phyloP scores from a whole-genome alignment of 352 stramenopile species.

The Pythium dissotocum region DNA sequence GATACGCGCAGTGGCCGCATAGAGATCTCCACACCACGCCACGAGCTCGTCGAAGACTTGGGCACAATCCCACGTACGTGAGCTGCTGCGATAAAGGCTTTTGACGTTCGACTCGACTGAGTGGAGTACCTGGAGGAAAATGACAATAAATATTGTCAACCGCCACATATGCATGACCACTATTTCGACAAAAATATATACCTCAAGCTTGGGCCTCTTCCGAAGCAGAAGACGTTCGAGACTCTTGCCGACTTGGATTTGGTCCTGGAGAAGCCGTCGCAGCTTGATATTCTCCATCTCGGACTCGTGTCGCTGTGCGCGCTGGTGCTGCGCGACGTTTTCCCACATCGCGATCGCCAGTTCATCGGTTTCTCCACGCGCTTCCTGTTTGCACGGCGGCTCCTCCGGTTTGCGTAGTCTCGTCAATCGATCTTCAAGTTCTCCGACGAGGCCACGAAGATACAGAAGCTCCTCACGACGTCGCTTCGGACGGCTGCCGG shows the following conservation, averaged over 20 bases:
- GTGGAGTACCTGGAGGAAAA: no score
- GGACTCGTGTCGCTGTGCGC: neutral
- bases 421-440: neutral
- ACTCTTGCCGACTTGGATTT: neutral
- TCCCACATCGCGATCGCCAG: neutral
- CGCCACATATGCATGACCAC: no score
- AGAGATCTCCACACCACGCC: neutral
- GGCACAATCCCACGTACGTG: no score
- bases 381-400: neutral
- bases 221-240: neutral
- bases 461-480: neutral
- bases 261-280: neutral
- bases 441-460: neutral
- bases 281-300: neutral
- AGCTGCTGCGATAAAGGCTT: no score
- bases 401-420: neutral
- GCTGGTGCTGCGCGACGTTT: neutral
- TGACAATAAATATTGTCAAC: no score
- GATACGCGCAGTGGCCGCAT: neutral
- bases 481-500: neutral
- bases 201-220: neutral
- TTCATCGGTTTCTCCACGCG: neutral
- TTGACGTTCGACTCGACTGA: no score
- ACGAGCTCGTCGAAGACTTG: constrained; percentile 10
- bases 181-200: neutral